These are phyloP conservation scores for Phytopythium cucurbitacearum DNA, from an alignment of 352 stramenopile species.

Conservation along the genomic window DNA sequence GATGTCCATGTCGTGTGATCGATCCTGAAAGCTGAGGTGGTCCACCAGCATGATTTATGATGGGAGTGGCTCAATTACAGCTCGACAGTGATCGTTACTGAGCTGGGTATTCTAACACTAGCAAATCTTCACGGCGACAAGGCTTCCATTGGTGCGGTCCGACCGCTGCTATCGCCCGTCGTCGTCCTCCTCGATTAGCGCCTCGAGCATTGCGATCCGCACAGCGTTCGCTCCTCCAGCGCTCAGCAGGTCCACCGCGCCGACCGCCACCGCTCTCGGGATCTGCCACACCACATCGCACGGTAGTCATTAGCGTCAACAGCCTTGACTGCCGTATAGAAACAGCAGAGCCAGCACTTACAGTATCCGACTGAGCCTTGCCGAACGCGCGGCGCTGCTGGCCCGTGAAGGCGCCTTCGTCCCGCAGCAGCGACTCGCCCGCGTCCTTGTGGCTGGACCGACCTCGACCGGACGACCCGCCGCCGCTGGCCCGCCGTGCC, in stretches of 20 bases:
- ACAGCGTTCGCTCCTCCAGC: slow-evolving; percentile 40
- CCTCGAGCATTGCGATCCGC: slow-evolving; percentile 26
- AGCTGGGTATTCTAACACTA: no score
- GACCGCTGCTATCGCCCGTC: slow-evolving; percentile 59
- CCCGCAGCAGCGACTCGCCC: slow-evolving; percentile 12
- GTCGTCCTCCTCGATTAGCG: slow-evolving; percentile 51
- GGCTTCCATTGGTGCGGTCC: no score
- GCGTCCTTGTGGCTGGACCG: slow-evolving; percentile 14
- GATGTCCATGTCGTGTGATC: no score
- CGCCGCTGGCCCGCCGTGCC: background rate
- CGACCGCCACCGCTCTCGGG: slow-evolving; percentile 30
- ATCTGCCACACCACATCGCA: slow-evolving; percentile 24
- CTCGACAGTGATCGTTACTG: no score
- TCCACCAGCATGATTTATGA: no score
- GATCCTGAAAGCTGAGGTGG: no score
- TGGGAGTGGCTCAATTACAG: no score
- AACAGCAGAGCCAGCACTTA: slow-evolving; percentile 10
- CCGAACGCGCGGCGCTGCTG: slow-evolving; percentile 53
- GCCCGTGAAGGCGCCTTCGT: slow-evolving; percentile 44
- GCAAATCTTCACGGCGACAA: no score
- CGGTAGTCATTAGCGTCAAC: background rate
- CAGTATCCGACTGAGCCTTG: slow-evolving; percentile 21
- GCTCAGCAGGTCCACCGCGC: slow-evolving; percentile 25
- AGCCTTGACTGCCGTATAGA: no score
- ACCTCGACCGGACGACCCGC: slow-evolving; percentile 4